Evolutionary conservation across 352 stramenopile species (phyloP), one percentile per base, ranked within the genome.

Genomic region (Blastocystis sp.): DNA sequence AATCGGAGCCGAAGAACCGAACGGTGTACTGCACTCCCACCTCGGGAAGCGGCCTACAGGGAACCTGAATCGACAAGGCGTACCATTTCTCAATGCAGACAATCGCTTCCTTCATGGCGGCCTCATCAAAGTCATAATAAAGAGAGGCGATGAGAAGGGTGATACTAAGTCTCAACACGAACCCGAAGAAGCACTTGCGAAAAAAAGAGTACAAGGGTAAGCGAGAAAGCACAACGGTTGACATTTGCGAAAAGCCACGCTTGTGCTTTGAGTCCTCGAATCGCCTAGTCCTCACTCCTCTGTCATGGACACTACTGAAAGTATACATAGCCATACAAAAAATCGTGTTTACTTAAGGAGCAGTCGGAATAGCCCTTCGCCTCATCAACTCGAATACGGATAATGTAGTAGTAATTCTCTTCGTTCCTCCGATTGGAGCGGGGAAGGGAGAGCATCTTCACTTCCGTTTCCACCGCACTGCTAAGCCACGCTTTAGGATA

Each of bases 251-350:
- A n/a, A 60, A 76, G 38, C 66, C 66, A 3, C 66, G 66, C 21
- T 48, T 76, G 48, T 52, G 52, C 17, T 40, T 59, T 17, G 28
- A 56, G 53, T 76, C 66, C 38, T 76, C 66, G 19, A 59, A 21
- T 4, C 66, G 52, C 14, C 66, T 76, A 34, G 40, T 2, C 3
- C 28, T 76, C 19, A 76, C 9, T 41, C 7, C 1, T 28, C 3
- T 23, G 28, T 3, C 19, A 28, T 2, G 53, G 2, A 34, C 21
- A 14, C 23, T 56, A 76, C 66, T 76, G 66, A 28, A 76, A 76
- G 53, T 76, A 76, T 9, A 76, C 66, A 28, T 76, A 76, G 9
- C 66, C 66, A 56, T 76, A 76, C 40, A 48, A 17, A 28, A 56
- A 76, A 4, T 76, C 38, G 66, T 76, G 66, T 4, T 76, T 28